Evolutionary conservation across 495 filamentous ascomycete genomes (phyloP), one percentile per base, ranked within the genome.

Genomic region (Penicillium subrubescens): DNA sequence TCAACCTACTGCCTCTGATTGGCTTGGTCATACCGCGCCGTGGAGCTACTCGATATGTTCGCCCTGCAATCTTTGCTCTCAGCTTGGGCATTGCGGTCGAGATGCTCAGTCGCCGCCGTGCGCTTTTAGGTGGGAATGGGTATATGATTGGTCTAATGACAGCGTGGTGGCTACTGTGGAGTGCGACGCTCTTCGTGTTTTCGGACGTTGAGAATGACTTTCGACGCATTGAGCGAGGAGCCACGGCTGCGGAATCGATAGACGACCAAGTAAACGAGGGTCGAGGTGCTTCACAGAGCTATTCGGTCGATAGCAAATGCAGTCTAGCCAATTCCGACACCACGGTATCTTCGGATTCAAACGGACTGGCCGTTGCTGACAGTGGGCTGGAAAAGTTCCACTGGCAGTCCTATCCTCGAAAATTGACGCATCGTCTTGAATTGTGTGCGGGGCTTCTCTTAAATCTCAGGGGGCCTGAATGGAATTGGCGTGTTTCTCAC

Each of bases 361-460:
- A 34, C 35, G 8, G 21, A 55, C 17, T 15, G 17, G 53, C 31
- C 33, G 14, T 23, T 6, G 12, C n/a, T 3, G 19, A 8, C 11
- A 23, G 53, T 21, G 37, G 11, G 8, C 17, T 44, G 1, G 37
- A 55, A 25, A 53, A 33, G 1, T 68, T 80, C 57, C 69, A 80
- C 80, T 96, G 92, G 92, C 88, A 96, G 69, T 66, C 86, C 2
- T 95, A 89, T 68, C 93, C 93, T 6, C 61, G 76, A 17, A 73
- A 79, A 4, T 82, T 93, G 52, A 61, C 70, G 14, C 83, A 88
- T 62, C 88, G 93, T 2, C 68, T 96, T 17, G 83, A 86, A 60
- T 97, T 92, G 92, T 82, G 84, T 12, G 72, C 85, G 14, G 90
- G 92, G 56, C 74, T 95, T 19, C 76, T 89, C 44, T 82, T 82